Base-by-base conservation (phyloP, 2,329 filamentous ascomycete genomes). In the Geosmithia morbida region DNA sequence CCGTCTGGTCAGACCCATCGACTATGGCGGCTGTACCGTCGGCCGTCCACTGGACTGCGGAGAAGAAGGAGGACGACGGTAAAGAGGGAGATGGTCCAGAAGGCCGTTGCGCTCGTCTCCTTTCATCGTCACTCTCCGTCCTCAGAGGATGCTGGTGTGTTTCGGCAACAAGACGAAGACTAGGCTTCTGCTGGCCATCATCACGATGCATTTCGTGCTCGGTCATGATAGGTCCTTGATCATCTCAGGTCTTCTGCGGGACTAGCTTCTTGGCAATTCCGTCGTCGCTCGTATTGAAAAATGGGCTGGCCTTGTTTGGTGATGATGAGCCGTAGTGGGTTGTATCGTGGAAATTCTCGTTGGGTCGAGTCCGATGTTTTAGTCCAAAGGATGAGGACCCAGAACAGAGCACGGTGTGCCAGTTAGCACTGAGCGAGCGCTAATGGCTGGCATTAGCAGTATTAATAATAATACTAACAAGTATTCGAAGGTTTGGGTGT, bases 21-120 rank as follows among this genome's bases (percentile, higher is more conserved):
- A 73, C 69, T 50, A 83, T 59, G 43, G 83, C 63, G 2, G 73
- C 70, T 4, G 79, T 79, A 22, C 76, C 75, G 50, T 80, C 76
- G 8, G 72, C 68, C 2, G 75, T 75, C 74, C 73, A 71, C 50
- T 71, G 64, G 7, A 59, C 59, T 2, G 60, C 62, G n/a, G 60
- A 60, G 50, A 63, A 68, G 51, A 65, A 69, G 20, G 48, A 47
- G 30, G 44, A 45, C n/a, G 16, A 14, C 8, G 26, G 6, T n/a
- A 18, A 26, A 26, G 22, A 26, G 22, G 4, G 22, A 8, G 22
- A 26, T 8, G 22, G 8, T 26, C 8, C 8, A 26, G 22, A 26
- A 26, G 22, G 8, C 22, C 22, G 22, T 26, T 17, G 16, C 26
- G 17, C 18, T 8, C 14, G 37, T 41, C 33, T n/a, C 14, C 16